Conservation (phyloP, 805 yeast species). For the Soucietia sequanensis region DNA sequence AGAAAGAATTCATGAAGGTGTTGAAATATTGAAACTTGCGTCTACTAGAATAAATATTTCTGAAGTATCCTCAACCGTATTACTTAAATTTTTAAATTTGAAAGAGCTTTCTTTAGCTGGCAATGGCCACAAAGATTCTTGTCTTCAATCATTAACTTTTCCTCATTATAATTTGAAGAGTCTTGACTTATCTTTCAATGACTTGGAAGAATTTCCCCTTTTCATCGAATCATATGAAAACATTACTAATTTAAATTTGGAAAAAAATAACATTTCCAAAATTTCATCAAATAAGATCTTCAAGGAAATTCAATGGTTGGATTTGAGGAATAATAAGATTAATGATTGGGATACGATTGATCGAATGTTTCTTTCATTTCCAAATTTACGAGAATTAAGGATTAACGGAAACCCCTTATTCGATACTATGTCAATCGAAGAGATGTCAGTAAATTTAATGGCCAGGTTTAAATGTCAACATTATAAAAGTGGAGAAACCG, state of each 20-base stretch:
- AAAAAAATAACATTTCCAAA: constrained; percentile 33
- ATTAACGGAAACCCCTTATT: constrained; percentile 56
- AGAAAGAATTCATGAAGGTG: constrained; percentile 5
- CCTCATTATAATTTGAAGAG: constrained; percentile 6
- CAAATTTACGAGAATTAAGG: constrained; percentile 45
- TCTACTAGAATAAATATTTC: constrained; percentile 18
- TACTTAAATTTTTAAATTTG: constrained; percentile 39
- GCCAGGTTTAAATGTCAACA: constrained; percentile 39
- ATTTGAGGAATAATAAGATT: constrained; percentile 53
- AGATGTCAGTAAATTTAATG: constrained; percentile 36
- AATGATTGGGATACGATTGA: constrained; percentile 50
- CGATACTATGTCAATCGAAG: constrained; percentile 24
- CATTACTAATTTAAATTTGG: constrained; percentile 28
- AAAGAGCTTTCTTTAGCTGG: constrained; percentile 31
- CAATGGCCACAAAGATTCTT: constrained; percentile 26
- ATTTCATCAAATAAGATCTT: constrained; percentile 2
- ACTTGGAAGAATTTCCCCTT: constrained; percentile 28
- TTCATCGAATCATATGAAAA: constrained; percentile 6
- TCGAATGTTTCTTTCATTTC: constrained; percentile 22
- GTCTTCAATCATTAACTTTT: constrained; percentile 8
- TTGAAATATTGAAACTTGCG: constrained; percentile 24
- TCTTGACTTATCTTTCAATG: constrained; percentile 43
- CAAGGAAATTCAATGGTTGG: constrained; percentile 26
- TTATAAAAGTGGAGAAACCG: background rate
- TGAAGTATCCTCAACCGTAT: constrained; percentile 11